Evolutionary conservation across 2,329 filamentous ascomycete species (phyloP).

Genomic region (Botrytis cinerea): DNA sequence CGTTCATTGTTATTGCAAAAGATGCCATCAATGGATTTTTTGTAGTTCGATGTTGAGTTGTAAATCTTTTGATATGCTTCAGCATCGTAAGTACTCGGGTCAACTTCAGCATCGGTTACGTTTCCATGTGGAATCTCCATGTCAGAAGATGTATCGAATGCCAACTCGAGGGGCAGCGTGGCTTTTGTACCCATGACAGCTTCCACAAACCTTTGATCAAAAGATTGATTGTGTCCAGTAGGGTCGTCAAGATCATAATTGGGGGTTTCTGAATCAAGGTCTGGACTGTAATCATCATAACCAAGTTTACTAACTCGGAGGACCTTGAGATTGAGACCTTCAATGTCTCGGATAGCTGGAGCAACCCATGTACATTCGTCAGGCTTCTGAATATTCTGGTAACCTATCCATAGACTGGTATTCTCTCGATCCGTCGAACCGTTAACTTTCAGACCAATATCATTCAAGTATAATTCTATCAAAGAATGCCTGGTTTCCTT

Average conservation of each 20-base stretch:
- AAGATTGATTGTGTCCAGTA: conserved; percentile 30
- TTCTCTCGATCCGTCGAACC: conserved; percentile 27
- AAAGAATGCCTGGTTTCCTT: conserved; percentile 36
- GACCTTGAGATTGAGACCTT: conserved; percentile 36
- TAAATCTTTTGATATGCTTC: conserved; percentile 37
- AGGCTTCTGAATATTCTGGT: conserved; percentile 28
- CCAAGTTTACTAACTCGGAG: conserved; percentile 40
- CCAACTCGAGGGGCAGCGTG: neutral
- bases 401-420: conserved; percentile 40
- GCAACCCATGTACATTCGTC: conserved; percentile 37
- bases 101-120: neutral
- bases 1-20: conserved; percentile 42
- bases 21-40: conserved; percentile 39
- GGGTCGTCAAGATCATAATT: conserved; percentile 40
- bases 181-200: conserved; percentile 31
- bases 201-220: conserved; percentile 42
- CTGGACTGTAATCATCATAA: conserved; percentile 40
- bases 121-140: neutral
- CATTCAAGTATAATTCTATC: conserved; percentile 41
- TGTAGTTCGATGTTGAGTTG: conserved; percentile 40
- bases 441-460: conserved; percentile 41
- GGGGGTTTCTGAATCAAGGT: conserved; percentile 25
- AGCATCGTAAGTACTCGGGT: conserved; percentile 35
- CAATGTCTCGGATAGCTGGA: conserved; percentile 35
- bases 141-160: neutral